Conservation (phyloP, 2,329 filamentous ascomycete genomes). For the Biscogniauxia mediterranea region DNA sequence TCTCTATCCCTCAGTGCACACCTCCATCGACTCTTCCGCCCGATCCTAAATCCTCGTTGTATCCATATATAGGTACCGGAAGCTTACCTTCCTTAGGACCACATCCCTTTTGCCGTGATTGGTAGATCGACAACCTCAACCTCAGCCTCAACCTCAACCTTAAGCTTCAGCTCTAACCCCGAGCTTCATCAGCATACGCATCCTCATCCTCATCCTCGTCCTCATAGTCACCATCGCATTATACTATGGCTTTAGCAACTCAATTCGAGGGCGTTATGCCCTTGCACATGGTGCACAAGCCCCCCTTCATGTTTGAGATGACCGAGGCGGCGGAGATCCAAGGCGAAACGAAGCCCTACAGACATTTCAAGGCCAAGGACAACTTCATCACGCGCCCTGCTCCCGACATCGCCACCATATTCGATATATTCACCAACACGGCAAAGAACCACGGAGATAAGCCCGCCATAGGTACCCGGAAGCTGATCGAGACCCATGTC, state of each 20-base stretch:
- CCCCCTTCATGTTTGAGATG: conserved; percentile 73
- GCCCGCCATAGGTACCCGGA: conserved; percentile 67
- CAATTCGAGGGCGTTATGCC: conserved; percentile 45
- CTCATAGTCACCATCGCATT: background rate
- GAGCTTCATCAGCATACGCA: background rate
- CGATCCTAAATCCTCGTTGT: background rate
- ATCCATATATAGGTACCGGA: background rate
- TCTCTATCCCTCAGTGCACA: too few relatives aligned
- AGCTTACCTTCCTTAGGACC: background rate
- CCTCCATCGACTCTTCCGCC: background rate
- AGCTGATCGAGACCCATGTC: conserved; percentile 72
- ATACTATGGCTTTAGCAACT: conserved; percentile 27
- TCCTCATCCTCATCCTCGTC: background rate
- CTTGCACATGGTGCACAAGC: conserved; percentile 61
- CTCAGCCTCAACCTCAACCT: background rate
- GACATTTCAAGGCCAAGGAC: conserved; percentile 70
- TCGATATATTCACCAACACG: conserved; percentile 72
- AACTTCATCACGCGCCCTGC: conserved; percentile 64
- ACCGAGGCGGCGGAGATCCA: conserved; percentile 65
- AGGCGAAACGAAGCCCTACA: conserved; percentile 82
- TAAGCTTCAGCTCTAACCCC: background rate
- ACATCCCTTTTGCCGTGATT: background rate
- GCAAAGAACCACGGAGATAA: conserved; percentile 62
- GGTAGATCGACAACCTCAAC: background rate
- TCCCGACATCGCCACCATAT: conserved; percentile 72